Evolutionary conservation across 202 grass and related monocot species (phyloP), one percentile per base, ranked within the genome.

Genomic region (Digitaria exilis): DNA sequence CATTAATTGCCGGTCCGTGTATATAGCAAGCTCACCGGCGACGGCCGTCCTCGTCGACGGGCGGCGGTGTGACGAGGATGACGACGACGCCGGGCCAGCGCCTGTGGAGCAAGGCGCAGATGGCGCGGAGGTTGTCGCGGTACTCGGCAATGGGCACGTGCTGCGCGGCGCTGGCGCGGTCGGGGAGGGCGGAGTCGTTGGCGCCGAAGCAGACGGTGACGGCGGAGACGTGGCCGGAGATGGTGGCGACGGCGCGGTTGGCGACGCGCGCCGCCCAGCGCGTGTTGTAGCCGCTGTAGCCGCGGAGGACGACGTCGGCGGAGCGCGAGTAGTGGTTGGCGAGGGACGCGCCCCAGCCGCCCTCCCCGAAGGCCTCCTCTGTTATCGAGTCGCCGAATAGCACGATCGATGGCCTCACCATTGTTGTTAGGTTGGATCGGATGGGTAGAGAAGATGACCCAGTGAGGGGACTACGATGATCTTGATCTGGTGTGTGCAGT

Each of bases 211-310:
- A 85, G 31, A 96, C 78, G 44, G 83, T 78, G 59, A 84, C 90
- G 2, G 88, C 85, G 9, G 88, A 34, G 3, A 89, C 65, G 9
- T 35, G 17, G 1, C 13, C 7, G 18, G 50, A 1, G 19, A 73
- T 15, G 28, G 51, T 35, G 43, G 88, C 43, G 7, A 85, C 76
- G 13, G 79, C 86, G 60, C 48, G 80, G 17, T 1, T 58, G 6
- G 67, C 71, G n/a, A 87, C 78, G 48, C 69, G 64, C 11, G 91
- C 64, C 21, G 81, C 90, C 88, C 88, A 96, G 17, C 90, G 77
- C 17, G 88, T 85, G 85, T 91, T 96, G 83, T 92, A 96, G n/a
- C 92, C 92, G 78, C 87, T 94, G 85, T 90, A 94, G 10, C 93
- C 93, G 6, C 88, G 88, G 24, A 93, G 93, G 55, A 96, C 26